A percentile compares a stretch with the other conserved stretches of the same genome.
Conservation (phyloP, 2,329 filamentous ascomycete species). For the Magnaporthales sp. region DNA sequence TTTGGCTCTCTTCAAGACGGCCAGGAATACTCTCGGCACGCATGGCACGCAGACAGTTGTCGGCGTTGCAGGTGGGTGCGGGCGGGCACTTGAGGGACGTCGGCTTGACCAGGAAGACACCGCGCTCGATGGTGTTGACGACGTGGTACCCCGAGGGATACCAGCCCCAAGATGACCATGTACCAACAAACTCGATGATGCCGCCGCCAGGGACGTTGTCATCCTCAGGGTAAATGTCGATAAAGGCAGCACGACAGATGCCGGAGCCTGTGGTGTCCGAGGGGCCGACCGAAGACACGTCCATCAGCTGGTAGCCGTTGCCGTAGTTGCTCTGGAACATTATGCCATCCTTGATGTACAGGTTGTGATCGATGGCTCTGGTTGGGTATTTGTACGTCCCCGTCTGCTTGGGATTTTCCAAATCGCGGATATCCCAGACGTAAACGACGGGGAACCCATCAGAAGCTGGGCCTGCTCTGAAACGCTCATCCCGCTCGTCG, state of each 20-base stretch:
- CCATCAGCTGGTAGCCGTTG: constrained; percentile 27
- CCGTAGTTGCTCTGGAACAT: constrained; percentile 37
- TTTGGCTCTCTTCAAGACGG: constrained; percentile 21
- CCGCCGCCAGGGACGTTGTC: constrained; percentile 27
- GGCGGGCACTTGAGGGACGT: constrained; percentile 2
- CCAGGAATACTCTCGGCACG: constrained; percentile 22
- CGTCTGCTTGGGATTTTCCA: constrained; percentile 31
- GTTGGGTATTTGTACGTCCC: constrained; percentile 25
- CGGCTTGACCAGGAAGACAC: constrained; percentile 26
- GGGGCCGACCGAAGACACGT: constrained; percentile 19
- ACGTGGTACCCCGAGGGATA: constrained; percentile 28
- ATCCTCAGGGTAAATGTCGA: constrained; percentile 39
- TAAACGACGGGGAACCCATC: constrained; percentile 34
- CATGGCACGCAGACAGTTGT: constrained; percentile 28
- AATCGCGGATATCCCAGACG: constrained; percentile 36
- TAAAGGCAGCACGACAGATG: constrained; percentile 34
- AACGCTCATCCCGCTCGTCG: constrained; percentile 42
- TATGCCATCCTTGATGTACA: constrained; percentile 30
- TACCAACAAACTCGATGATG: constrained; percentile 27
- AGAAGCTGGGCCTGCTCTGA: constrained; percentile 10
- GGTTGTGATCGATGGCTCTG: constrained; percentile 34
- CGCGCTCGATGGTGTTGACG: constrained; percentile 39
- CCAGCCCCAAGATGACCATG: constrained; percentile 35
- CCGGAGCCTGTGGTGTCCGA: constrained; percentile 26
- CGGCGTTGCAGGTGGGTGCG: constrained; percentile 13